These are phyloP conservation scores for Chytriomyces sp. DNA, from an alignment of 192 early-diverging fungal genomes.

Conservation along the genomic window DNA sequence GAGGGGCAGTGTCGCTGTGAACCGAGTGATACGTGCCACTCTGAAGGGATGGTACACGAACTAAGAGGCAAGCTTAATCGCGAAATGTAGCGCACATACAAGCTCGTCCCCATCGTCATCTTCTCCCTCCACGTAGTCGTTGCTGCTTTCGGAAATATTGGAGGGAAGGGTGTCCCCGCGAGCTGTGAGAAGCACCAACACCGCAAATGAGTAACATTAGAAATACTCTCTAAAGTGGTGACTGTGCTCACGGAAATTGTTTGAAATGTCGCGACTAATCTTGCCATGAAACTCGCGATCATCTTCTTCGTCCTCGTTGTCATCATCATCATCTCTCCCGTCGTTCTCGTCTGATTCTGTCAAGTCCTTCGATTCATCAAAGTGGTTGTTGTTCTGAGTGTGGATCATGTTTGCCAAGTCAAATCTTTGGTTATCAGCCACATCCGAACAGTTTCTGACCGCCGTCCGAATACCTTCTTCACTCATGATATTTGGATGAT, in stretches of 20 bases:
- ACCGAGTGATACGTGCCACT: slow-evolving; percentile 19
- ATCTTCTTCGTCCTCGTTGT: slow-evolving; percentile 24
- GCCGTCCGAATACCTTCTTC: slow-evolving; percentile 7
- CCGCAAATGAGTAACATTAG: not conserved
- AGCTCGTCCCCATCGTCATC: slow-evolving; percentile 40
- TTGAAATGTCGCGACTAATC: slow-evolving; percentile 24
- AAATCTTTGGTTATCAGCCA: not conserved
- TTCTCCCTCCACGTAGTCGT: slow-evolving; percentile 51
- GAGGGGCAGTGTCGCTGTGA: not conserved
- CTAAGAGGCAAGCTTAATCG: not conserved
- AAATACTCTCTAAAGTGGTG: not conserved
- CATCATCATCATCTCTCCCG: slow-evolving; percentile 33
- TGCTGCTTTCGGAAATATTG: slow-evolving; percentile 47
- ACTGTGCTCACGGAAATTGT: slow-evolving; percentile 21
- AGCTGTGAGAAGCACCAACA: not conserved
- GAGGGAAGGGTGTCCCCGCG: slow-evolving; percentile 55
- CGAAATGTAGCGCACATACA: not conserved
- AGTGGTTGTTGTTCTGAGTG: slow-evolving; percentile 18
- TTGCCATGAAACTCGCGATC: slow-evolving; percentile 18
- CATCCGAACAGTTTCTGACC: too few relatives aligned
- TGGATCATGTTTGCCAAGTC: not conserved
- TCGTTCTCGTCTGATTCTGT: slow-evolving; percentile 42
- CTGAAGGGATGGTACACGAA: not conserved
- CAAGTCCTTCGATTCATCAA: slow-evolving; percentile 48
- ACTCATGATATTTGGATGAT: slow-evolving; percentile 9